These are phyloP conservation scores for Nitzschia inconspicua DNA, from an alignment of 108 stramenopile genomes.

Conservation along the genomic window DNA sequence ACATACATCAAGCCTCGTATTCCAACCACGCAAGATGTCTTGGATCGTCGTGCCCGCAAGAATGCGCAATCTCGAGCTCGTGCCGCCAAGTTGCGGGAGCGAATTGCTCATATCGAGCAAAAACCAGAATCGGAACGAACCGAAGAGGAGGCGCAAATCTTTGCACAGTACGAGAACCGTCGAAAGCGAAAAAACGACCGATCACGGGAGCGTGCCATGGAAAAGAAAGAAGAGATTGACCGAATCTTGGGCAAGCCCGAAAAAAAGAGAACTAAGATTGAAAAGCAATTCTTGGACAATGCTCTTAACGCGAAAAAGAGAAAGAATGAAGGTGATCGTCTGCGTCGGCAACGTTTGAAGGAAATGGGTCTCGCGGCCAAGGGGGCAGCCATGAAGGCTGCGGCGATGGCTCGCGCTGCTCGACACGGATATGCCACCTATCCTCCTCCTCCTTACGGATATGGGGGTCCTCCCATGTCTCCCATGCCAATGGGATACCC, in stretches of 20 bases:
- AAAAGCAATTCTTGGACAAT: constrained; percentile 51
- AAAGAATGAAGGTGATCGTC: constrained; percentile 83
- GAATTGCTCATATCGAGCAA: constrained; percentile 42
- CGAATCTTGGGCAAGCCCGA: constrained; percentile 62
- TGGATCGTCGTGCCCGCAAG: constrained; percentile 62
- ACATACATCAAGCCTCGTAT: constrained; percentile 55
- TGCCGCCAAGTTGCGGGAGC: constrained; percentile 53
- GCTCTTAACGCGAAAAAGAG: constrained; percentile 58
- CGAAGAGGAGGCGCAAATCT: constrained; percentile 53
- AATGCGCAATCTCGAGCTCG: constrained; percentile 72
- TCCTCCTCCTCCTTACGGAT: constrained; percentile 21
- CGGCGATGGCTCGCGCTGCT: constrained; percentile 26
- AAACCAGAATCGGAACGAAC: constrained; percentile 45
- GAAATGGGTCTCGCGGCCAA: constrained; percentile 53
- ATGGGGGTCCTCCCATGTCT: constrained; percentile 38
- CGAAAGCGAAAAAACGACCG: constrained; percentile 68
- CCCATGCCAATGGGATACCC: constrained; percentile 44
- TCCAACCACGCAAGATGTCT: constrained; percentile 44
- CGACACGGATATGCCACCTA: constrained; percentile 4
- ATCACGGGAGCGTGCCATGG: constrained; percentile 65
- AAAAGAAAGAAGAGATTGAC: constrained; percentile 74
- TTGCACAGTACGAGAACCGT: constrained; percentile 56
- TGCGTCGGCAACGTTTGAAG: constrained; percentile 68
- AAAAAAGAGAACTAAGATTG: constrained; percentile 63
- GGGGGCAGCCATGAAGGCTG: constrained; percentile 37